A percentile compares a stretch with the other conserved stretches of the same genome.
Conservation (phyloP, 2,329 filamentous ascomycete genomes). For the Falciphora oryzae region DNA sequence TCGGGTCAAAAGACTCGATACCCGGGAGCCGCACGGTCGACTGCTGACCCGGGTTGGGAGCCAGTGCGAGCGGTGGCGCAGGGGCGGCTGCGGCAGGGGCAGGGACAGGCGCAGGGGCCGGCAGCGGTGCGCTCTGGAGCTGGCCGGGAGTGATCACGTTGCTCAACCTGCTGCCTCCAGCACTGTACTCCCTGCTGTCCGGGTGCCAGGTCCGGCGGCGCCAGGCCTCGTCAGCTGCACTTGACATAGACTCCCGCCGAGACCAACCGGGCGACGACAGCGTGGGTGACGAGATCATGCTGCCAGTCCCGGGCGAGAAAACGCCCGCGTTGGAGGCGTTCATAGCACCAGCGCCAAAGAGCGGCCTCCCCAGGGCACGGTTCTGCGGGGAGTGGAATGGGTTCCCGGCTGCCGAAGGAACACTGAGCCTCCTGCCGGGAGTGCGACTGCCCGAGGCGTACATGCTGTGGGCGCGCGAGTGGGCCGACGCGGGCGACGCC, state of each 20-base stretch:
- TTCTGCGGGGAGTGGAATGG: slow-evolving; percentile 66
- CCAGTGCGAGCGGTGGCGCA: slow-evolving; percentile 28
- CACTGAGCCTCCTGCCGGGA: slow-evolving; percentile 71
- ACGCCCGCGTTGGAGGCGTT: slow-evolving; percentile 50
- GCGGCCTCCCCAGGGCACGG: slow-evolving; percentile 48
- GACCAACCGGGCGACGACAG: slow-evolving; percentile 52
- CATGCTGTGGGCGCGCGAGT: slow-evolving; percentile 67
- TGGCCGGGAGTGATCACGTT: slow-evolving; percentile 67
- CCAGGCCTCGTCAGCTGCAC: slow-evolving; percentile 66
- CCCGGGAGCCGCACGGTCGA: slow-evolving; percentile 69
- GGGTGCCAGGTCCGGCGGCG: slow-evolving; percentile 89
- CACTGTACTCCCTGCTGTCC: slow-evolving; percentile 58
- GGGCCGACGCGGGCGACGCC: slow-evolving; percentile 65
- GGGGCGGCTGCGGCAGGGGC: slow-evolving; percentile 28
- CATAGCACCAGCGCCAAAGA: slow-evolving; percentile 45
- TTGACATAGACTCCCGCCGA: slow-evolving; percentile 58
- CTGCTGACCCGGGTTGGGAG: slow-evolving; percentile 41
- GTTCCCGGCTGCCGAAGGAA: slow-evolving; percentile 63
- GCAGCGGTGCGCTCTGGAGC: slow-evolving; percentile 47
- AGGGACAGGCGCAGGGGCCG: not conserved
- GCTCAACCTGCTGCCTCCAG: slow-evolving; percentile 67
- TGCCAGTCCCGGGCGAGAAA: slow-evolving; percentile 42
- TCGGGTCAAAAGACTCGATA: slow-evolving; percentile 85
- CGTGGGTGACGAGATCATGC: slow-evolving; percentile 60
- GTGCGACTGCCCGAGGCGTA: slow-evolving; percentile 59